These are phyloP conservation scores for Diutina scorzettiae DNA, from an alignment of 1,139 yeast species.

Conservation along the genomic window DNA sequence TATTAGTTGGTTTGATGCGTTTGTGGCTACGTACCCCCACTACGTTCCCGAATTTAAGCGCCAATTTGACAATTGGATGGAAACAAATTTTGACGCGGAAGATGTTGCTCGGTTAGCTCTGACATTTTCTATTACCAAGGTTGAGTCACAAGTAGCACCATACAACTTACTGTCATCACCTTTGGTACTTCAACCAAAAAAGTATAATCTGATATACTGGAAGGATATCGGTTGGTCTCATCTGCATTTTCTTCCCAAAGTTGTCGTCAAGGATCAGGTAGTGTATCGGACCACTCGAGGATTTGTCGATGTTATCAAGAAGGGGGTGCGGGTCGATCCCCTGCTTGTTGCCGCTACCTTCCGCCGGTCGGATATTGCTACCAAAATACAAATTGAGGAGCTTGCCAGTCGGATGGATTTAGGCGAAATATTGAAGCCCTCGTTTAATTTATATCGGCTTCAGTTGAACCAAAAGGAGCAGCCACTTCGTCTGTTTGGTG, in stretches of 20 bases:
- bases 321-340: constrained; percentile 4
- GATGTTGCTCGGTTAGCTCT: neutral
- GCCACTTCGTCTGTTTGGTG: neutral
- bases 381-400: neutral
- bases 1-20: constrained; percentile 1
- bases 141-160: neutral
- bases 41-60: neutral
- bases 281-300: neutral
- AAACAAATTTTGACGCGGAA: neutral
- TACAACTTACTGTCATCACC: neutral
- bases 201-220: constrained; percentile 4
- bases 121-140: neutral
- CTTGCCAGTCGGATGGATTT: neutral
- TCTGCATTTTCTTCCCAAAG: neutral
- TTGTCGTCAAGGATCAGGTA: neutral
- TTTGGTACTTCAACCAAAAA: neutral
- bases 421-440: neutral
- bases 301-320: constrained; percentile 2
- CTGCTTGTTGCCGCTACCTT: neutral
- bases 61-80: constrained; percentile 1
- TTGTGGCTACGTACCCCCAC: constrained; percentile 2
- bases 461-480: neutral
- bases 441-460: neutral
- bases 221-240: constrained; percentile 1
- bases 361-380: neutral